Conservation (phyloP, 2,329 filamentous ascomycete species). For the Microcyclospora pomicola region DNA sequence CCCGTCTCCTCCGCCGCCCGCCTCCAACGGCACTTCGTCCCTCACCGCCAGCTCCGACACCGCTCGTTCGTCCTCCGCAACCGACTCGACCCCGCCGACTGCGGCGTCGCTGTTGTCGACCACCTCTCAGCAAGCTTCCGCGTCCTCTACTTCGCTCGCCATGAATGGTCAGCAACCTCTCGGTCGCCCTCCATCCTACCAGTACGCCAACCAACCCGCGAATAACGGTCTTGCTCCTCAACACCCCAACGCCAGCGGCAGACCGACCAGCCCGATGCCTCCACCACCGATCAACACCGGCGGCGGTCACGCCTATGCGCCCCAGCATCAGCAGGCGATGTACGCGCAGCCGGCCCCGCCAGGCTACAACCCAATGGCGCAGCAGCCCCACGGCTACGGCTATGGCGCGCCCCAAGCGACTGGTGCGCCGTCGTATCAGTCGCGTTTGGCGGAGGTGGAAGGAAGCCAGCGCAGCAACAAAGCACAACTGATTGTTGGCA, state of each 20-base stretch:
- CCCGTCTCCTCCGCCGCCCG: slow-evolving; percentile 8
- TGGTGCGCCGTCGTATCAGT: slow-evolving; percentile 3
- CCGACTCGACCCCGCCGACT: slow-evolving; percentile 9
- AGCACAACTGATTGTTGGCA: slow-evolving; percentile 93
- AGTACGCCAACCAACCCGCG: slow-evolving; percentile 33
- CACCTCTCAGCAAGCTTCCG: slow-evolving; percentile 19
- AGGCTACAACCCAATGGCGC: slow-evolving; percentile 22
- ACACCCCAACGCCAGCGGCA: slow-evolving; percentile 30
- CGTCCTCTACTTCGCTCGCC: slow-evolving; percentile 16
- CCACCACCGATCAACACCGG: slow-evolving; percentile 33
- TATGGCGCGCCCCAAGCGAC: slow-evolving; percentile 3
- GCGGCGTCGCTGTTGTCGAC: slow-evolving; percentile 7
- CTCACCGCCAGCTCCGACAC: slow-evolving; percentile 25
- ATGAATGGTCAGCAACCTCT: slow-evolving; percentile 41
- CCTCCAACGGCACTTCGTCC: slow-evolving; percentile 24
- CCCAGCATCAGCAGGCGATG: slow-evolving; percentile 29
- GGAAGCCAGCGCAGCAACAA: slow-evolving; percentile 86
- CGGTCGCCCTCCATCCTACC: slow-evolving; percentile 51
- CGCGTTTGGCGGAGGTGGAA: slow-evolving; percentile 52
- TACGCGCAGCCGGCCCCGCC: slow-evolving; percentile 25
- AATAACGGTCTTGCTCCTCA: slow-evolving; percentile 23
- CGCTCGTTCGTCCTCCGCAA: slow-evolving; percentile 38
- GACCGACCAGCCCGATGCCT: slow-evolving; percentile 34
- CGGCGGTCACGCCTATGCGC: slow-evolving; percentile 37
- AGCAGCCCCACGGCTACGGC: slow-evolving; percentile 9